Conservation (phyloP, 371 early-diverging fungal genomes). For the Capillidium rhysosporum region DNA sequence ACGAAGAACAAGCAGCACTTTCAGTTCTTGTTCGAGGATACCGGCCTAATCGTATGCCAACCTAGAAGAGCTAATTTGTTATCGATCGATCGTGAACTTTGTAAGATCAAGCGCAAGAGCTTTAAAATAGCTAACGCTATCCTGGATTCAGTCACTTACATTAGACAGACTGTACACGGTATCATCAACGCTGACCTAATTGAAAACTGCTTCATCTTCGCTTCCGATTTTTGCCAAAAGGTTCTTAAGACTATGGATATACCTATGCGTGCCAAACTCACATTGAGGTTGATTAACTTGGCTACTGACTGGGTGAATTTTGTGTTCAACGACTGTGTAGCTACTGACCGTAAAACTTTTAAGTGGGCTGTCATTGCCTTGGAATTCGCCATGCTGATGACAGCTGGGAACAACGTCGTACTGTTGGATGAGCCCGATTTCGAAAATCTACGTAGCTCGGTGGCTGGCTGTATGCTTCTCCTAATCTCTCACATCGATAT, state of each 20-base stretch:
- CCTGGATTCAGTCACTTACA: conserved; percentile 26
- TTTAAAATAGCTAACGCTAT: conserved; percentile 32
- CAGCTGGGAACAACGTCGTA: conserved; percentile 46
- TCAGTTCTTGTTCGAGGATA: conserved; percentile 21
- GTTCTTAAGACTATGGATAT: conserved; percentile 40
- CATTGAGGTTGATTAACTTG: conserved; percentile 37
- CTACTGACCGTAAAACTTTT: conserved; percentile 60
- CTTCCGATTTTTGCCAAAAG: conserved; percentile 50
- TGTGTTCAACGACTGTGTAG: conserved; percentile 38
- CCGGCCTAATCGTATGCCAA: conserved; percentile 24
- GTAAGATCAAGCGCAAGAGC: conserved; percentile 34
- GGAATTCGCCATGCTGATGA: conserved; percentile 61
- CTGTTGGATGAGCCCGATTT: conserved; percentile 47
- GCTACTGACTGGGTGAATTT: conserved; percentile 77
- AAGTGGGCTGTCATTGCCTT: conserved; percentile 75
- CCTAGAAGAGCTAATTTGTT: conserved; percentile 37
- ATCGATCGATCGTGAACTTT: conserved; percentile 28
- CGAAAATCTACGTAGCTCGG: conserved; percentile 37
- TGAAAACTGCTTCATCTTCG: conserved; percentile 67
- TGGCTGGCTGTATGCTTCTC: conserved; percentile 57
- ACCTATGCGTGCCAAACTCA: conserved; percentile 24
- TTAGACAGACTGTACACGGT: conserved; percentile 25
- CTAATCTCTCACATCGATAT: conserved; percentile 66
- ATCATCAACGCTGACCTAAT: conserved; percentile 55
- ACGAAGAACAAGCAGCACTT: conserved; percentile 24